phyloP scores from a whole-genome alignment of 441 rosid species.

The Populus trichocarpa region DNA sequence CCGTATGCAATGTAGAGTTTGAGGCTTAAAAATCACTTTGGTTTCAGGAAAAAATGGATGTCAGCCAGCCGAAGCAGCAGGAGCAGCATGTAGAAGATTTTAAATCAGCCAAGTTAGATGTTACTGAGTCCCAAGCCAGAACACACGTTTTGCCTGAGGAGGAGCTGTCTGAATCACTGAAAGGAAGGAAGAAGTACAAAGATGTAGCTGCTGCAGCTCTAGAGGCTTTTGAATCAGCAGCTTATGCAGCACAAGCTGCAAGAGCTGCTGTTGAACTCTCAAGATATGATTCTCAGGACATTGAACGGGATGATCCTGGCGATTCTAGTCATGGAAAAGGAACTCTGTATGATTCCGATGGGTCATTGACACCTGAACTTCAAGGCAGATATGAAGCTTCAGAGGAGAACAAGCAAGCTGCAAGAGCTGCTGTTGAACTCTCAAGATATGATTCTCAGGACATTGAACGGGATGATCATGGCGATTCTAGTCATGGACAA shows the following conservation, averaged over 20 bases:
- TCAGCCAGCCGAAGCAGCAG: conserved; percentile 9
- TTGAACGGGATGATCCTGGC: conserved; percentile 19
- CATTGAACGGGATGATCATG: conserved; percentile 17
- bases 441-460: conserved; percentile 29
- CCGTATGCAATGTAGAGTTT: background rate
- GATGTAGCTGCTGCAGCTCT: conserved; percentile 40
- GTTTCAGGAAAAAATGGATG: conserved; percentile 24
- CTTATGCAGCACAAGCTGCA: conserved; percentile 51
- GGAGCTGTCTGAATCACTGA: conserved; percentile 19
- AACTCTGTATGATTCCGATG: conserved; percentile 10
- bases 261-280: conserved; percentile 48
- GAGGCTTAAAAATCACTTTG: background rate
- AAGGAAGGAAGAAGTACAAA: conserved; percentile 22
- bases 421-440: conserved; percentile 48
- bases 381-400: conserved; percentile 7
- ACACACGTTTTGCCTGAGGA: background rate
- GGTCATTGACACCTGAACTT: background rate
- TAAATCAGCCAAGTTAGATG: conserved; percentile 3
- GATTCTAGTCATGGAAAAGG: conserved; percentile 6
- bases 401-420: conserved; percentile 24
- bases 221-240: conserved; percentile 47
- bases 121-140: background rate
- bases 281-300: conserved; percentile 22
- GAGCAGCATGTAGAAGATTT: background rate
- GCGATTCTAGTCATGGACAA: conserved; percentile 10